Base-by-base conservation (phyloP, 257 asterid species). In the Leonotis leonurus region DNA sequence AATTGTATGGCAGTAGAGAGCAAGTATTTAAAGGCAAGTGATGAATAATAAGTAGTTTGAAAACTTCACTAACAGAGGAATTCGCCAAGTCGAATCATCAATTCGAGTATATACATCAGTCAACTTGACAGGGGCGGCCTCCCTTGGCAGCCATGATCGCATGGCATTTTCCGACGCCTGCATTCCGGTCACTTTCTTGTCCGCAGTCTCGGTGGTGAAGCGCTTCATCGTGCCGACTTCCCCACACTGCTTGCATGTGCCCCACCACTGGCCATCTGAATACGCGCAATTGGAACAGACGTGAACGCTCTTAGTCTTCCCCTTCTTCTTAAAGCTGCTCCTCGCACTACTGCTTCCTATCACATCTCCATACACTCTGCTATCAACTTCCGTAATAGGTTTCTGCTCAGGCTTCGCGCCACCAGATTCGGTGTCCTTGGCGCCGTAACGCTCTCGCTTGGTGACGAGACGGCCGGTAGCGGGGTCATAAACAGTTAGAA, bases 221-320 rank as follows among this genome's bases (percentile, higher is more conserved):
- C 56, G 80, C 70, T 70, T 88, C 93, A 92, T 77, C 1, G 90
- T 86, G 13, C 89, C 95, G 3, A 71, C 77, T 2, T 72, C 75
- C 49, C 71, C 77, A 67, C 99, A 92, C 75, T 80, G 59, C 76
- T 56, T 83, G 73, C 99, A 92, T 52, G 76, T 73, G 57, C 99
- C 99, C 99, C 99, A 92, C 99, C 97, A 86, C 81, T 92, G 97
- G 41, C 95, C 97, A 51, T 77, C 88, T 0, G 91, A 81, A 57
- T 89, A 62, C 46, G 96, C 97, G 70, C 99, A 92, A 20, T 60
- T 66, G 66, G 80, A 80, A 70, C 99, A 92, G 12, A 92, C 99
- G 72, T 76, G 72, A 22, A 79, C 81, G 16, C 73, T 75, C 82
- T 68, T 85, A 37, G 55, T 70, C 80, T 83, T 92, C 67, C 89